Conservation (phyloP, 2,329 filamentous ascomycete species). For the Diaporthe capsici region DNA sequence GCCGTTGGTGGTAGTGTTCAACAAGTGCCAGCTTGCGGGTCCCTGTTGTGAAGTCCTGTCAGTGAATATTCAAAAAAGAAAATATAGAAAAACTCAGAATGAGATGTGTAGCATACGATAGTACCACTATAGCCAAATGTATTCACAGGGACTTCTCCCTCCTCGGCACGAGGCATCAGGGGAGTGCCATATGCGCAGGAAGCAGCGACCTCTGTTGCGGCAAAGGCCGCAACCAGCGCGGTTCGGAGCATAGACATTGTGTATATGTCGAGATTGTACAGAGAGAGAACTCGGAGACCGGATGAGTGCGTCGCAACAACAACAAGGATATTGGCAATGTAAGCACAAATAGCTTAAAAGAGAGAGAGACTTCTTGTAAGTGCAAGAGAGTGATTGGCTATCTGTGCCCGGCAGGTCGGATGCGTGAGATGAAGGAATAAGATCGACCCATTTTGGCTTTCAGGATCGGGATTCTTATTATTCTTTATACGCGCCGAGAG, state of each 20-base stretch:
- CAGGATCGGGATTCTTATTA: constrained; percentile 5
- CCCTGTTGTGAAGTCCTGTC: constrained; percentile 43
- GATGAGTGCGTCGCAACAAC: background rate
- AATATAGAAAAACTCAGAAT: background rate
- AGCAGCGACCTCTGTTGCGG: constrained; percentile 46
- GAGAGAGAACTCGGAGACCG: background rate
- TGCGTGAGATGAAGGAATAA: constrained; percentile 25
- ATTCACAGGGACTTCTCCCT: constrained; percentile 50
- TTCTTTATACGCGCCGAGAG: constrained; percentile 26
- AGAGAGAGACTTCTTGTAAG: constrained; percentile 20
- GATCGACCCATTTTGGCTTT: background rate
- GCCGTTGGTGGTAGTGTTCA: constrained; percentile 57
- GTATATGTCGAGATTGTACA: background rate
- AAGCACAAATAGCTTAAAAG: constrained; percentile 23
- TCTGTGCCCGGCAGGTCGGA: constrained; percentile 3
- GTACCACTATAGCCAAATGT: constrained; percentile 53
- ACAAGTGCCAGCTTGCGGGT: constrained; percentile 53
- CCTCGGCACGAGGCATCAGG: constrained; percentile 47
- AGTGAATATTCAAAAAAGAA: background rate
- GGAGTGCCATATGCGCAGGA: constrained; percentile 48
- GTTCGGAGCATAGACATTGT: constrained; percentile 19
- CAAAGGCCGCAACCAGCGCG: constrained; percentile 21
- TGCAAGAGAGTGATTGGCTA: constrained; percentile 11
- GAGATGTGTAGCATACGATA: constrained; percentile 47
- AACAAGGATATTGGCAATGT: background rate